Evolutionary conservation across 176 grass and related monocot genomes (phyloP), one percentile per base, ranked within the genome.

Genomic region (Oryza rufipogon): DNA sequence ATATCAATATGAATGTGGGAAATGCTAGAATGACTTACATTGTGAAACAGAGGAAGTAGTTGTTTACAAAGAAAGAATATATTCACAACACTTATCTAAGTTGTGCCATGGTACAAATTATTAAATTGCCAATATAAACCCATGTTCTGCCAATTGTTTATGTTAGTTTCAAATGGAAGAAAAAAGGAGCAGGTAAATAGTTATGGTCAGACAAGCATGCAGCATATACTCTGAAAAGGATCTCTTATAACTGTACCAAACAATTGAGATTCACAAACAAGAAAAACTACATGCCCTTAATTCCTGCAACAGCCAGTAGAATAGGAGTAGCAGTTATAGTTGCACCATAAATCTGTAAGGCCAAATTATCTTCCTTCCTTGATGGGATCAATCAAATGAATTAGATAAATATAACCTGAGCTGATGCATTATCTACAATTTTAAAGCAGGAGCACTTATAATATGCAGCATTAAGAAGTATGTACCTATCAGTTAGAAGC

Each of bases 401-500:
- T 30, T 71, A 12, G 39, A 11, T 13, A 71, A 70, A 12, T 44
- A 44, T 11, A 46, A 17, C 68, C 56, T 54, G 54, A 79, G 58
- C 72, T 33, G 66, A 73, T 6, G 22, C 34, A 60, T 44, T 32
- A 32, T 66, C 47, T 68, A 73, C 41, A 84, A 75, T n/a, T 70
- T 13, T 41, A 69, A 73, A 76, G 14, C 10, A 4, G 19, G 49
- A n/a, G 28, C 42, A 78, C 7, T 47, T 14, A 65, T 61, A 49
- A 42, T 9, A 73, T 73, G 49, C 70, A 51, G 30, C 69, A 83
- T 7, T 65, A 80, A 78, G 61, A 95, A 67, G 32, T 61, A 33
- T 61, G 42, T 19, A 99, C 96, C 96, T 90, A 87, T 99, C 89
- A 68, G 93, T 99, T 54, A 99, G 83, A 75, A 99, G 91, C 89